phyloP scores from a whole-genome alignment of 306 rosid species.

The Prunus salicina region DNA sequence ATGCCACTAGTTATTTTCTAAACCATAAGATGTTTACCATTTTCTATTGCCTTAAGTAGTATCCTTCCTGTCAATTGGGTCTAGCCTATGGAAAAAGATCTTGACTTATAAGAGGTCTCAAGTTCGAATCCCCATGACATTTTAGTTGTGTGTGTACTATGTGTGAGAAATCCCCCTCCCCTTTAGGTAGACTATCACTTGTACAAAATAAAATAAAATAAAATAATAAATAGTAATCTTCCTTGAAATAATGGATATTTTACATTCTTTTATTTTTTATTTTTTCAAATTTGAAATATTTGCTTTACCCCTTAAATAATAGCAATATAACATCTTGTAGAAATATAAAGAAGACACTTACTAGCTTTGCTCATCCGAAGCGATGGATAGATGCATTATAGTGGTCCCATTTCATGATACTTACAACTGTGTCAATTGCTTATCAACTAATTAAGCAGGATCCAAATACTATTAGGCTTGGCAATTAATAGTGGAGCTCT shows the following conservation, averaged over 20 bases:
- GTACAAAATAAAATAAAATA: no score
- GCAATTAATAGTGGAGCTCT: background rate
- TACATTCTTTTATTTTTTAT: background rate
- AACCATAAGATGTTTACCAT: background rate
- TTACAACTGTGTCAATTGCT: background rate
- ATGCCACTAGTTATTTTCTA: background rate
- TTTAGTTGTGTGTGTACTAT: no score
- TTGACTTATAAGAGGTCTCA: no score
- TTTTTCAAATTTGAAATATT: background rate
- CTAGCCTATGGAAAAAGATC: no score
- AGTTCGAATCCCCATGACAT: accelerated
- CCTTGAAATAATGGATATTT: background rate
- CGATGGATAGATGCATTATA: background rate
- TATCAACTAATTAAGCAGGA: background rate
- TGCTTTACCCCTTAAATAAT: background rate
- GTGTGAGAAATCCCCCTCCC: no score
- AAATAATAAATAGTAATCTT: background rate
- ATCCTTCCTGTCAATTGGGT: no score
- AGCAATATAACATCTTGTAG: background rate
- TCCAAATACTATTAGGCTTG: background rate
- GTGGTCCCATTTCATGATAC: background rate
- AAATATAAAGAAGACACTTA: background rate
- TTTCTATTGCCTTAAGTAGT: background rate
- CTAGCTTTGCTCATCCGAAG: background rate
- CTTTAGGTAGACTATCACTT: no score